Base-by-base conservation (phyloP, 208 protist species). In the Leishmania mexicana region DNA sequence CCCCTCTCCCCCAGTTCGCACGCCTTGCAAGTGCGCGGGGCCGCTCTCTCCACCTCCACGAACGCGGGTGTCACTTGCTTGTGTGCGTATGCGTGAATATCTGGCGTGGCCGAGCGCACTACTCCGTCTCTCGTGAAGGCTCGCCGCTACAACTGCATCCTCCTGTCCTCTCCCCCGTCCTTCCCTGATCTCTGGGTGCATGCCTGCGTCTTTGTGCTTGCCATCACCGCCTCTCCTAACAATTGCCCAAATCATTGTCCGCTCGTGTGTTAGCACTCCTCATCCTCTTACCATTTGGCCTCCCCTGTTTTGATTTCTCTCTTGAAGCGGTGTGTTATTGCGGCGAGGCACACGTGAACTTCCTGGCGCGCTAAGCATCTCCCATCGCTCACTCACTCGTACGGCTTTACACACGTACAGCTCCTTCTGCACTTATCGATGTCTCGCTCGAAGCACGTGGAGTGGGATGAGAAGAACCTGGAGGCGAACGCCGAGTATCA, bases 391-490 rank as follows among this genome's bases (percentile, higher is more conserved):
- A 45, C 58, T 71, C 31, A 75, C 53, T 47, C 45, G 15, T 60
- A 73, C 57, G 31, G 17, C 3, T 15, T 28, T 38, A 65, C 19
- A 53, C 49, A 54, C 24, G 8, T 35, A 78, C 15, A 54, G 28
- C 67, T 45, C 42, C 13, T 74, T 19, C 1, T 35, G 7, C 28
- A 54, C 28, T 74, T 60, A 76, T 58, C 51, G 42, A 88, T 85
- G 77, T 86, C 90, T 67, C 40, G 76, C 53, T 45, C 71, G 3
- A 83, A 84, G 73, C 88, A 82, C 65, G 93, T 97, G 21, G 83
- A 88, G 47, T 97, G 93, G 92, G 95, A 97, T 85, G 93, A 97
- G 83, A 38, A 87, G 45, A 97, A 97, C 78, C 85, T 97, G 24
- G 78, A 87, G 54, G 90, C 84, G 21, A 97, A 96, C 53, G 95